Conservation (phyloP, 1,284 basidiomycete species). For the Schizophyllum amplum region DNA sequence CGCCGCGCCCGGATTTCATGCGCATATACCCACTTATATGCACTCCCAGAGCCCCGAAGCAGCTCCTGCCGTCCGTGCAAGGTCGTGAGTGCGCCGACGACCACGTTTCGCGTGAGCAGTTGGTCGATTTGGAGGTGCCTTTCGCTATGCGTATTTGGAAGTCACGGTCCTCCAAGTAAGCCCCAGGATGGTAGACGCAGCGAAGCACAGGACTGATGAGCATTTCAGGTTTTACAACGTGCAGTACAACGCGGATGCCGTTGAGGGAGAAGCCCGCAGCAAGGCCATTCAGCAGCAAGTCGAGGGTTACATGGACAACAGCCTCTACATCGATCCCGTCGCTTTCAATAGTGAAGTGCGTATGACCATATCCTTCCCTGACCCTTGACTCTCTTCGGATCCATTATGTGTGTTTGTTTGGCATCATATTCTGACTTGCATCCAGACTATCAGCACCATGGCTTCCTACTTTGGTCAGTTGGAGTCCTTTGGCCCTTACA, state of each 20-base stretch:
- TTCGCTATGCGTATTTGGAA: slow-evolving; percentile 39
- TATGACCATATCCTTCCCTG: slow-evolving; percentile 3
- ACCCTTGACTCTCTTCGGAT: no score
- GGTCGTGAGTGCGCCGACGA: slow-evolving; percentile 7
- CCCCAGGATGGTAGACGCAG: background rate
- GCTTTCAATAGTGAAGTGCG: slow-evolving; percentile 50
- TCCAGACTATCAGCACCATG: slow-evolving; percentile 39
- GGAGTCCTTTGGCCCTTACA: slow-evolving; percentile 33
- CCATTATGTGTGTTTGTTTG: no score
- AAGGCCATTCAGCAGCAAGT: slow-evolving; percentile 6
- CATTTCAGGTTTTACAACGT: background rate
- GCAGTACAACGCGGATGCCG: background rate
- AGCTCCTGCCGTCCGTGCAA: slow-evolving; percentile 23
- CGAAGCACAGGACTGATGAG: background rate
- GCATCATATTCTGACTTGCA: no score
- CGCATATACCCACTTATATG: slow-evolving; percentile 1
- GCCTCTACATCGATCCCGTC: slow-evolving; percentile 46
- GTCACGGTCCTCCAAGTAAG: slow-evolving; percentile 19
- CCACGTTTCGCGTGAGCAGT: slow-evolving; percentile 13
- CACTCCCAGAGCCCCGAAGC: slow-evolving; percentile 32
- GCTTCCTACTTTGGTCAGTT: slow-evolving; percentile 47
- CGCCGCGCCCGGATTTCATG: background rate
- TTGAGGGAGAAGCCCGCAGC: slow-evolving; percentile 9
- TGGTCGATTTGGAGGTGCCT: slow-evolving; percentile 38
- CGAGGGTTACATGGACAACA: background rate